These are phyloP conservation scores for Chenopodium berlandieri DNA, from an alignment of 148 eudicot species.

Conservation along the genomic window DNA sequence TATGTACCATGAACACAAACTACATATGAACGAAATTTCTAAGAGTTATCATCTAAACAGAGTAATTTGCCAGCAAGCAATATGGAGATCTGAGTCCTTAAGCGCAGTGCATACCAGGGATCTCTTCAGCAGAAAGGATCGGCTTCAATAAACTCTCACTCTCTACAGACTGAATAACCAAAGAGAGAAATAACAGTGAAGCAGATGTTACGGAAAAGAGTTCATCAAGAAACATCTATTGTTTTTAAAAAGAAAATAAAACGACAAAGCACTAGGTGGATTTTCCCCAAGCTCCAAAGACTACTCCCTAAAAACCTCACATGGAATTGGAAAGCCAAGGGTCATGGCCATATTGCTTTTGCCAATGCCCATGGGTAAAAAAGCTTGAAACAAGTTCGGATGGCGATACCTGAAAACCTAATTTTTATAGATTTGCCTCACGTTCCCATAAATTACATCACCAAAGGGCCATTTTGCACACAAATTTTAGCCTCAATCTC, in stretches of 20 bases:
- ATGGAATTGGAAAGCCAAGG: not conserved
- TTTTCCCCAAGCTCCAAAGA: not conserved
- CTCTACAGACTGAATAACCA: conserved; percentile 59
- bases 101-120: conserved; percentile 48
- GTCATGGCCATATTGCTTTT: too few relatives aligned
- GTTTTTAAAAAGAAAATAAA: not conserved
- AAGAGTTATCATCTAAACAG: not conserved
- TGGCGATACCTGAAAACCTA: not conserved
- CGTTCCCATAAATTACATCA: not conserved
- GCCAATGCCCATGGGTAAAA: not conserved
- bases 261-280: not conserved
- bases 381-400: not conserved
- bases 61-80: conserved; percentile 4
- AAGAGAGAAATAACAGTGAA: not conserved
- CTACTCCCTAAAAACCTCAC: not conserved
- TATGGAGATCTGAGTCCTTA: not conserved
- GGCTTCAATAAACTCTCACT: conserved; percentile 84
- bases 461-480: too few relatives aligned
- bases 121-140: conserved; percentile 79
- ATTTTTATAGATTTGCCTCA: not conserved
- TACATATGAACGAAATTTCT: conserved; percentile 25
- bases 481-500: too few relatives aligned
- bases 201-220: not conserved
- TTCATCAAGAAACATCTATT: not conserved
- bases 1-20: conserved; percentile 96